Conservation (phyloP, 192 early-diverging fungal species). For the Umbelopsis sp. region DNA sequence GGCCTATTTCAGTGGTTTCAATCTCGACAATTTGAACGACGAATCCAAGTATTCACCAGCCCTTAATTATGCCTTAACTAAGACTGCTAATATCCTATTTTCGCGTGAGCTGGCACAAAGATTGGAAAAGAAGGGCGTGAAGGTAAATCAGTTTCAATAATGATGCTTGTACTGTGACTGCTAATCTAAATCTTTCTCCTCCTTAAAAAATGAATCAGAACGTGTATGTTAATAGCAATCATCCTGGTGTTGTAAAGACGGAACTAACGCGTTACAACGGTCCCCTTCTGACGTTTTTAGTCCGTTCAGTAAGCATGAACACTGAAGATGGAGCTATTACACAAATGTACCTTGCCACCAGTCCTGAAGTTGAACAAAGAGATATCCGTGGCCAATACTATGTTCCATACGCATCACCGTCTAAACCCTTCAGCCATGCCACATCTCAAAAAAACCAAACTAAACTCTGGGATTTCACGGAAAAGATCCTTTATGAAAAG, state of each 20-base stretch:
- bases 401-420: not conserved
- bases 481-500: constrained; percentile 37
- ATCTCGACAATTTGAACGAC: constrained; percentile 27
- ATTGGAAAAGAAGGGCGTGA: constrained; percentile 25
- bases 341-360: constrained; percentile 50
- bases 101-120: constrained; percentile 26
- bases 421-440: not conserved
- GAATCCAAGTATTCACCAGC: constrained; percentile 21
- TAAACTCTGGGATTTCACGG: constrained; percentile 30
- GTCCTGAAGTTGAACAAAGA: constrained; percentile 54
- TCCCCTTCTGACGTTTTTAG: not conserved
- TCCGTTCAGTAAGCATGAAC: constrained; percentile 7
- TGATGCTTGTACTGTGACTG: not conserved
- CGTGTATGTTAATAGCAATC: constrained; percentile 31
- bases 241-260: constrained; percentile 30
- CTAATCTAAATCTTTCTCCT: not conserved
- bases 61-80: constrained; percentile 15
- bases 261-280: constrained; percentile 25
- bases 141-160: constrained; percentile 11
- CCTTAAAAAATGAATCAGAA: not conserved
- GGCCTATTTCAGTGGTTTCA: not conserved
- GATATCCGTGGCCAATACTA: constrained; percentile 39
- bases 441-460: not conserved
- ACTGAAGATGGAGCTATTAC: constrained; percentile 48
- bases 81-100: constrained; percentile 32